A percentile compares a stretch with the other conserved stretches of the same genome.
phyloP scores from a whole-genome alignment of 2,329 filamentous ascomycete species.

The Colletotrichum phormii region DNA sequence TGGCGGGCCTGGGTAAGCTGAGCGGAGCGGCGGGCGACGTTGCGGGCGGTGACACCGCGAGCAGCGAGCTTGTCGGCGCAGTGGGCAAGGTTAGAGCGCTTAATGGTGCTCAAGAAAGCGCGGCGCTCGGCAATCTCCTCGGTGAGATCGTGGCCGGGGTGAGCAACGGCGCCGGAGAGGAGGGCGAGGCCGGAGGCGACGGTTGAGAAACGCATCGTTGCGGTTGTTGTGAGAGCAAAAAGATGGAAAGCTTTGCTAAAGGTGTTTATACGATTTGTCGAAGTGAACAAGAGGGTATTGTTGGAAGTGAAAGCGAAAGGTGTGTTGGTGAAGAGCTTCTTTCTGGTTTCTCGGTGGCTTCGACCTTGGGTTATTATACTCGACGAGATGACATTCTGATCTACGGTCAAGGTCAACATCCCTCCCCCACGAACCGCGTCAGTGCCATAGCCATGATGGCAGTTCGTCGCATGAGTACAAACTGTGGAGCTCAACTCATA shows the following conservation, averaged over 20 bases:
- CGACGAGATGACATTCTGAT: not conserved
- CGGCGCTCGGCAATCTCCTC: conserved; percentile 63
- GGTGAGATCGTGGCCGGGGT: conserved; percentile 61
- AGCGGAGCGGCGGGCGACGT: conserved; percentile 56
- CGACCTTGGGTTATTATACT: conserved; percentile 17
- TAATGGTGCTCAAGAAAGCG: conserved; percentile 53
- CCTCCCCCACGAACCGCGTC: conserved; percentile 10
- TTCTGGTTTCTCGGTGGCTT: not conserved
- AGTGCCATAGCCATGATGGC: not conserved
- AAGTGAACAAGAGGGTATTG: conserved; percentile 3
- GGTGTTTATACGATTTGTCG: conserved; percentile 11
- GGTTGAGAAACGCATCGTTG: conserved; percentile 28
- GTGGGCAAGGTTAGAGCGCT: conserved; percentile 56
- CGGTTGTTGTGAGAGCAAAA: not conserved
- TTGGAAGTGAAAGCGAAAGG: conserved; percentile 4
- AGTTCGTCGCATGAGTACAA: conserved; percentile 3
- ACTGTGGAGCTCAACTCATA: conserved; percentile 1
- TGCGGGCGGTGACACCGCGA: conserved; percentile 57
- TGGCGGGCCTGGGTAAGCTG: conserved; percentile 54
- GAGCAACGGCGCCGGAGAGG: conserved; percentile 45
- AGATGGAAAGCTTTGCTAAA: not conserved
- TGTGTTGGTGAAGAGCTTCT: conserved; percentile 4
- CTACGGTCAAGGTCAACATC: not conserved
- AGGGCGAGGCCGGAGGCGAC: conserved; percentile 33
- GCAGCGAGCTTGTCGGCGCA: conserved; percentile 59